phyloP scores from a whole-genome alignment of 805 yeast genomes.

The Myxozyma neglecta region DNA sequence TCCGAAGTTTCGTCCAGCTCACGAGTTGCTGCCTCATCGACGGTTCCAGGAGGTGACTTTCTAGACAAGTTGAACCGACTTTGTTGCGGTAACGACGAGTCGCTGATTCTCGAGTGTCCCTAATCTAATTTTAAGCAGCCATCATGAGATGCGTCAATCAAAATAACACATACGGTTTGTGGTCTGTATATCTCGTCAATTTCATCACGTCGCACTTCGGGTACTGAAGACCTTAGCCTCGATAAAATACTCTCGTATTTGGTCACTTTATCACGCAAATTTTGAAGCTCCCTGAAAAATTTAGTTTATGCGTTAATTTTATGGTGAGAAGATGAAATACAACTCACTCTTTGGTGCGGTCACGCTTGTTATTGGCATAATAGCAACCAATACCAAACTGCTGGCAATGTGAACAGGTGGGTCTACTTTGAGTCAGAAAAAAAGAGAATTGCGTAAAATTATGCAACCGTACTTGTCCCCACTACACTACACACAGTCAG shows the following conservation, averaged over 20 bases:
- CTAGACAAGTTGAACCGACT: neutral
- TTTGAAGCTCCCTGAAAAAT: slow-evolving; percentile 16
- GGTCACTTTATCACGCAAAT: slow-evolving; percentile 15
- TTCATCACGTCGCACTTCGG: neutral
- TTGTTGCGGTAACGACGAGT: neutral
- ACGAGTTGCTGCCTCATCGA: neutral
- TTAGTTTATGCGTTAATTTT: neutral
- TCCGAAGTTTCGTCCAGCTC: slow-evolving; percentile 1
- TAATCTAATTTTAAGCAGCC: neutral
- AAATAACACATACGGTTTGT: slow-evolving; percentile 1
- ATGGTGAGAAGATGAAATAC: neutral
- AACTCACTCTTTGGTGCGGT: slow-evolving; percentile 20
- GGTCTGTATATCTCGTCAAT: neutral
- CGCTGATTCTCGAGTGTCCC: neutral
- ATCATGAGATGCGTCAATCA: neutral
- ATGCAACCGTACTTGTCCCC: slow-evolving; percentile 15
- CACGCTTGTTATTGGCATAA: slow-evolving; percentile 22
- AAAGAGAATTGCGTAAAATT: neutral
- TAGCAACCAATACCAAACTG: slow-evolving; percentile 22
- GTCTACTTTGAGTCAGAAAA: neutral
- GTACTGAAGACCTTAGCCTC: neutral
- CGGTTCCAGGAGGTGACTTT: neutral
- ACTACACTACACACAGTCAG: slow-evolving; percentile 16
- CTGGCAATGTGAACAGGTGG: slow-evolving; percentile 20
- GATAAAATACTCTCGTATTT: slow-evolving; percentile 8